Base-by-base conservation (phyloP, 2,329 filamentous ascomycete genomes). In the Aspergillus calidoustus region DNA sequence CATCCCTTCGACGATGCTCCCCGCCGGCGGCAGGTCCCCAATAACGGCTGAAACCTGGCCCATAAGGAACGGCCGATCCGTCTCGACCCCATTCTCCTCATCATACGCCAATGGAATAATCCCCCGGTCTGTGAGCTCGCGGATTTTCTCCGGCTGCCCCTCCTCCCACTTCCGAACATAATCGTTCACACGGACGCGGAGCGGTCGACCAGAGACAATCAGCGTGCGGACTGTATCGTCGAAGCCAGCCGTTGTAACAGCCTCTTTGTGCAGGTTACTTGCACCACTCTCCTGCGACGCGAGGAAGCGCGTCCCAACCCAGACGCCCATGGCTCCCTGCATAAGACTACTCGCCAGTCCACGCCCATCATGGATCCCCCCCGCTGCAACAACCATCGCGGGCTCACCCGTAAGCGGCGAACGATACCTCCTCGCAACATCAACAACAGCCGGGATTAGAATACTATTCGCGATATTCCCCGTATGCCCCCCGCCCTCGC, bases 301-400 rank as follows among this genome's bases (percentile, higher is more conserved):
- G 68, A 99, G 90, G 83, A 99, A 99, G 67, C 95, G 88, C 41
- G 95, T 99, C 75, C 95, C 95, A 68, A 99, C 90, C 95, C 95
- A 99, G 69, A 98, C 95, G 71, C 88, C 95, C 64, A 85, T 86
- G 57, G 95, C 95, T 68, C 95, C 95, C 78, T 98, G 90, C 87
- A 96, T 95, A 64, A 99, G 86, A 54, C 93, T 86, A 3, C 94
- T 91, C 54, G 95, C 95, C 66, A 98, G 85, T 58, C 91, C 89
- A 80, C 93, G 90, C 65, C 95, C 94, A 80, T 93, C 96, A 86
- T 89, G 94, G 71, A 98, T 90, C 79, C 94, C 95, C 69, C 95
- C 95, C n/a, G 94, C 95, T 64, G 95, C 94, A 67, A 99, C 83
- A 72, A 98, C 91, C 79, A 94, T 92, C 50, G 98, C 93, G 57